Percentiles rank a stretch among this genome's conserved stretches.
These are phyloP conservation scores for Nicotiana rustica DNA, from an alignment of 305 asterid species.

Conservation along the genomic window DNA sequence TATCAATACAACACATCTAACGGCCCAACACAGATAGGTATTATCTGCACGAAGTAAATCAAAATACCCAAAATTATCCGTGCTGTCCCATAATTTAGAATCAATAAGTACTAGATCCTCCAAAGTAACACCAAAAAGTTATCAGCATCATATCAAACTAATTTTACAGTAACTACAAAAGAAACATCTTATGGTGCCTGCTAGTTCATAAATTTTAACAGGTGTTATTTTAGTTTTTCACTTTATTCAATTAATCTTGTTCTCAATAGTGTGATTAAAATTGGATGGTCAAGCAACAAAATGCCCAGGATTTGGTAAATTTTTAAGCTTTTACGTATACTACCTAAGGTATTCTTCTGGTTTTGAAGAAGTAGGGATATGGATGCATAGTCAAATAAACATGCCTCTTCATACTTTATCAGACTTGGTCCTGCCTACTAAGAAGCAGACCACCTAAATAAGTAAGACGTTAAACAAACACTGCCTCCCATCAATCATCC, in stretches of 20 bases:
- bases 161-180: background rate
- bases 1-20: background rate
- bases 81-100: background rate
- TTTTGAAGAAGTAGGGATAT: background rate
- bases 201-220: background rate
- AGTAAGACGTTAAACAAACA: slow-evolving; percentile 6
- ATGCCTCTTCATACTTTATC: background rate
- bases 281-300: background rate
- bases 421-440: slow-evolving; percentile 8
- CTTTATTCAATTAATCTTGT: background rate
- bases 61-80: background rate
- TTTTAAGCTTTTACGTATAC: background rate
- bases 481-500: background rate
- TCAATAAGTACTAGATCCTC: background rate
- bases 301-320: background rate
- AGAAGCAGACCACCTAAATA: slow-evolving; percentile 20
- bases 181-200: background rate
- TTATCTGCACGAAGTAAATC: slow-evolving; percentile 5
- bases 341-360: slow-evolving; percentile 5
- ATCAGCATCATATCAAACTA: background rate
- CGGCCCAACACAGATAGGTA: slow-evolving; percentile 13
- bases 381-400: slow-evolving; percentile 1
- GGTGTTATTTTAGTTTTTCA: background rate
- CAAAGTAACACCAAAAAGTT: background rate
- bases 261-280: slow-evolving; percentile 7